A percentile compares a stretch with the other conserved stretches of the same genome.
phyloP scores from a whole-genome alignment of 352 stramenopile species.

The Phytopythium mirpurense region DNA sequence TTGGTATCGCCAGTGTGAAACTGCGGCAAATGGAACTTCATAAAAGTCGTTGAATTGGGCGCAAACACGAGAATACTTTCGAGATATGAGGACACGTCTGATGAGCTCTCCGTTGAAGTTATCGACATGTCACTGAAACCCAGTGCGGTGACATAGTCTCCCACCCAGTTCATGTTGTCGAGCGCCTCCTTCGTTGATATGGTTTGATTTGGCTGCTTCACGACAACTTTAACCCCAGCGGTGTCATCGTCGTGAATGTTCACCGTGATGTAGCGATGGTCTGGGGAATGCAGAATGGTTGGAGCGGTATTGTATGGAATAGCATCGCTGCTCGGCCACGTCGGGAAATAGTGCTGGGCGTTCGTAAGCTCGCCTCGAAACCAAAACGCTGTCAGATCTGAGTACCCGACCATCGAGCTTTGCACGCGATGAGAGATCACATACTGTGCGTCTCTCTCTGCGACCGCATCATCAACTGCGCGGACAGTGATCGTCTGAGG shows the following conservation, averaged over 20 bases:
- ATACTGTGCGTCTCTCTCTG: slow-evolving; percentile 25
- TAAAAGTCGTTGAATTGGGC: slow-evolving; percentile 31
- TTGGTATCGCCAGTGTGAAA: slow-evolving; percentile 42
- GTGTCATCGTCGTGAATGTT: slow-evolving; percentile 43
- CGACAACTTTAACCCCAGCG: slow-evolving; percentile 30
- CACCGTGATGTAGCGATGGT: slow-evolving; percentile 44
- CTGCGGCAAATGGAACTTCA: slow-evolving; percentile 66
- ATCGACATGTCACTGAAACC: slow-evolving; percentile 56
- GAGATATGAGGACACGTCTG: slow-evolving; percentile 10
- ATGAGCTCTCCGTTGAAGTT: neutral
- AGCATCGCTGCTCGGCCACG: slow-evolving; percentile 14
- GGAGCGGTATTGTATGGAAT: slow-evolving; percentile 68
- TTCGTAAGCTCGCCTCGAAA: slow-evolving; percentile 22
- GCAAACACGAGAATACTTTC: slow-evolving; percentile 47
- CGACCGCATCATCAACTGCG: slow-evolving; percentile 41
- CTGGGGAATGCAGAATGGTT: slow-evolving; percentile 37
- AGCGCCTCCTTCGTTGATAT: slow-evolving; percentile 35
- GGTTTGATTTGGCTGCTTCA: slow-evolving; percentile 29
- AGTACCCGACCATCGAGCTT: slow-evolving; percentile 40
- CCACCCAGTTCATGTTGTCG: slow-evolving; percentile 45
- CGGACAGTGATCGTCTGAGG: slow-evolving; percentile 45
- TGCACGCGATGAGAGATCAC: slow-evolving; percentile 56
- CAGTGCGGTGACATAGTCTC: slow-evolving; percentile 37
- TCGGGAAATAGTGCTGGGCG: slow-evolving; percentile 15
- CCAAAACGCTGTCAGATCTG: slow-evolving; percentile 54